A percentile compares a stretch with the other conserved stretches of the same genome.
Conservation (phyloP, 768 basidiomycete species). For the Chalciporus chontae region DNA sequence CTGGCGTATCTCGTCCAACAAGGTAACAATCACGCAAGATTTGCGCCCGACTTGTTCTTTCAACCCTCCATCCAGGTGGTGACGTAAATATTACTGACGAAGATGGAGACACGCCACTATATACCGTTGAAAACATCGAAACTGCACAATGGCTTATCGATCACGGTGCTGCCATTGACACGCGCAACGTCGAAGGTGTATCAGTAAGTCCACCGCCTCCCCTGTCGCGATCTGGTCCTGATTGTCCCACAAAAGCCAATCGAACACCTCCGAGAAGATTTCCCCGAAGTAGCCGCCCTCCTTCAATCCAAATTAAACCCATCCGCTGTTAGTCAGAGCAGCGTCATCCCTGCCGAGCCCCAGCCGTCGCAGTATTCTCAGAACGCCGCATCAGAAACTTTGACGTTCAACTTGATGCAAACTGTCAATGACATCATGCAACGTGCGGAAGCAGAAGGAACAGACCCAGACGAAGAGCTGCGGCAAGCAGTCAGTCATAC, state of each 20-base stretch:
- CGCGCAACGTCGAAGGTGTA: constrained; percentile 67
- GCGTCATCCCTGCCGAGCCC: constrained; percentile 6
- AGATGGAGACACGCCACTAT: constrained; percentile 91
- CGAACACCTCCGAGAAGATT: constrained; percentile 68
- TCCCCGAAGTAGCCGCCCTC: constrained; percentile 61
- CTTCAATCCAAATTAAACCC: constrained; percentile 40
- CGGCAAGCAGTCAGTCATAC: constrained; percentile 55
- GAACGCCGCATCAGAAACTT: constrained; percentile 62
- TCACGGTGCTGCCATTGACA: constrained; percentile 64
- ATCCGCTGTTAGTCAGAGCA: constrained; percentile 7
- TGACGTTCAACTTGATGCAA: constrained; percentile 64
- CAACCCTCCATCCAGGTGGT: constrained; percentile 51
- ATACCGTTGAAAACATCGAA: constrained; percentile 79
- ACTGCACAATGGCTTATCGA: constrained; percentile 77
- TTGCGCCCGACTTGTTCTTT: not conserved
- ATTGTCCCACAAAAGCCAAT: constrained; percentile 43
- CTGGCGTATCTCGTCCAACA: constrained; percentile 74
- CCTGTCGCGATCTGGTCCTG: constrained; percentile 10
- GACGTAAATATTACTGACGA: constrained; percentile 82
- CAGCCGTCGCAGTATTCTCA: constrained; percentile 64
- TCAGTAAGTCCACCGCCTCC: constrained; percentile 55
- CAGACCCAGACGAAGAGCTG: constrained; percentile 66
- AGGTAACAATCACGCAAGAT: constrained; percentile 42
- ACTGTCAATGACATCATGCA: constrained; percentile 68
- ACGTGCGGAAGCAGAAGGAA: constrained; percentile 51